Conservation (phyloP, 1,284 basidiomycete genomes). For the Trametes versicolor region DNA sequence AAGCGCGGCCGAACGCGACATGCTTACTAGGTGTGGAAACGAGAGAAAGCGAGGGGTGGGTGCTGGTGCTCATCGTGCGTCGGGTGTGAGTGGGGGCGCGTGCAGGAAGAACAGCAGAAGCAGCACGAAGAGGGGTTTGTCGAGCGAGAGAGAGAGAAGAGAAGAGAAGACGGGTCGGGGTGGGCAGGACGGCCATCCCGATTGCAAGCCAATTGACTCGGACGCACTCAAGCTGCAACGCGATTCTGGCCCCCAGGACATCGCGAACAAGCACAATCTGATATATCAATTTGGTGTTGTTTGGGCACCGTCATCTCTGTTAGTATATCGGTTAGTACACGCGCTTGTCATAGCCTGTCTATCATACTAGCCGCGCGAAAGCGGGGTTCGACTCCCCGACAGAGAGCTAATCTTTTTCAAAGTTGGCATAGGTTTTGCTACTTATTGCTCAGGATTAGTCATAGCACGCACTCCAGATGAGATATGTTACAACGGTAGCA, state of each 20-base stretch:
- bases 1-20: neutral
- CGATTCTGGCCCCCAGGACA: too few species aligned
- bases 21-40: conserved; percentile 63
- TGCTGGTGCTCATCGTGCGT: conserved; percentile 52
- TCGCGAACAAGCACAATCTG: too few species aligned
- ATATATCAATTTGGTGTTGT: too few species aligned
- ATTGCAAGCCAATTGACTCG: neutral
- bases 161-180: conserved; percentile 14
- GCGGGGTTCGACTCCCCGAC: conserved; percentile 55
- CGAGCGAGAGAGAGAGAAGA: neutral
- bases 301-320: conserved; percentile 28
- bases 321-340: conserved; percentile 36
- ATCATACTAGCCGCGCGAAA: conserved; percentile 44
- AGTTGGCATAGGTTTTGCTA: too few species aligned
- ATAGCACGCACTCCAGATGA: neutral
- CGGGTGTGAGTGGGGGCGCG: neutral
- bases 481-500: too few species aligned
- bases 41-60: conserved; percentile 60
- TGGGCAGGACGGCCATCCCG: neutral
- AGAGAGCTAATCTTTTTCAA: conserved; percentile 46
- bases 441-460: neutral
- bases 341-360: conserved; percentile 25
- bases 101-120: neutral
- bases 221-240: neutral
- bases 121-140: neutral